phyloP scores from a whole-genome alignment of 2,329 filamentous ascomycete species.

The Exophiala xenobiotica region DNA sequence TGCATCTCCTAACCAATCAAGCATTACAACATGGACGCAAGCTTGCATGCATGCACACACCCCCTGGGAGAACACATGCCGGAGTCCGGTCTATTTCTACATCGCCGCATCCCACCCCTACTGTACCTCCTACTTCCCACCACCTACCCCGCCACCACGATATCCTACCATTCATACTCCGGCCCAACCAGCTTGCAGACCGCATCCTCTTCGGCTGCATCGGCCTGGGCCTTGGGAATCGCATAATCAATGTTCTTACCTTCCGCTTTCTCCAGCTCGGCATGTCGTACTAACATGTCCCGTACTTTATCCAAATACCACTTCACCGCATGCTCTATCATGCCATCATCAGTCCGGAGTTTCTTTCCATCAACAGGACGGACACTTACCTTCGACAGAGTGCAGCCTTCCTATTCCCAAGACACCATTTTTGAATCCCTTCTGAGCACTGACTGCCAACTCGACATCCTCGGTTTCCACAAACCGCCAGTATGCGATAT shows the following conservation, averaged over 20 bases:
- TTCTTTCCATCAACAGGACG: neutral
- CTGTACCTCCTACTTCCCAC: neutral
- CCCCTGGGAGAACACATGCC: too few relatives aligned
- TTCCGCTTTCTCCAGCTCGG: constrained; percentile 21
- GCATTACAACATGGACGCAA: too few relatives aligned
- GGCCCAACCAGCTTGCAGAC: constrained; percentile 24
- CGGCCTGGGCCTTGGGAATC: constrained; percentile 21
- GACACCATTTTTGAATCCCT: constrained; percentile 25
- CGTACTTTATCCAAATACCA: constrained; percentile 27
- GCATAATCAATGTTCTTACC: constrained; percentile 25
- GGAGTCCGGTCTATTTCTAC: neutral
- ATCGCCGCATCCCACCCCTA: neutral
- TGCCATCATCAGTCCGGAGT: neutral
- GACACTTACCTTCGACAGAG: constrained; percentile 20
- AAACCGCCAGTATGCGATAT: constrained; percentile 27
- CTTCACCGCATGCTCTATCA: constrained; percentile 25
- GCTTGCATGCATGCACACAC: too few relatives aligned
- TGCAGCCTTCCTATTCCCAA: constrained; percentile 22
- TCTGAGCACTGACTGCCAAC: constrained; percentile 25
- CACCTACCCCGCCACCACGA: constrained; percentile 3
- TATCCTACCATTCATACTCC: constrained; percentile 21
- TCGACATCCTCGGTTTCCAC: constrained; percentile 27
- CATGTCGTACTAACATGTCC: constrained; percentile 17
- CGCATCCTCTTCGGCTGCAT: constrained; percentile 19
- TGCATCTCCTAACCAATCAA: too few relatives aligned